Evolutionary conservation across 306 rosid genomes (phyloP).

Genomic region (Mimosa bimucronata): DNA sequence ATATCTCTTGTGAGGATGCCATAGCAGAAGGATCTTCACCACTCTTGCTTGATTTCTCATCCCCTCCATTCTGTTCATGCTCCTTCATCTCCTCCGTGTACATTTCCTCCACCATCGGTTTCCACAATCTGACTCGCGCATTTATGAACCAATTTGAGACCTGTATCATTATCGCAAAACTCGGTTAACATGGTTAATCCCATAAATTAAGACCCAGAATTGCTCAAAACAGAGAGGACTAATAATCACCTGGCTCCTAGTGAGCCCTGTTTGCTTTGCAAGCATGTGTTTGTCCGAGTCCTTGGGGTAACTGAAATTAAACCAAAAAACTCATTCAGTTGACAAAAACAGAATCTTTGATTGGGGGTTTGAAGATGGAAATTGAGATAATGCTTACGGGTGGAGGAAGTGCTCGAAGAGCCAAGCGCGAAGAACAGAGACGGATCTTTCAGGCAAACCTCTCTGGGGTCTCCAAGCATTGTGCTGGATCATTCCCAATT

Average conservation of each 20-base stretch:
- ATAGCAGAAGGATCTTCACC: conserved; percentile 58
- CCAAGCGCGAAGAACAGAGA: conserved; percentile 99
- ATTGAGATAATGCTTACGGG: conserved; percentile 65
- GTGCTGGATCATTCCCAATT: conserved; percentile 99
- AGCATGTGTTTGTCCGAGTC: conserved; percentile 96
- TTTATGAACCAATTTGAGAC: conserved; percentile 99
- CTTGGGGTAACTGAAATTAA: conserved; percentile 83
- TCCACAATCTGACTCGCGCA: conserved; percentile 98
- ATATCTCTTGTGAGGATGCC: conserved; percentile 52
- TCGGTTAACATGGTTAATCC: conserved; percentile 12
- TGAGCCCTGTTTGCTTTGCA: conserved; percentile 95
- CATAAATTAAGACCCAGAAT: background rate
- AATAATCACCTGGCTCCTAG: conserved; percentile 84
- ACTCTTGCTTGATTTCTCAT: conserved; percentile 67
- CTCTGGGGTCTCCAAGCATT: conserved; percentile 99
- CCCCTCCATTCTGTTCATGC: conserved; percentile 72
- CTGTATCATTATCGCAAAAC: conserved; percentile 42
- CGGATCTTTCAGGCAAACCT: conserved; percentile 97
- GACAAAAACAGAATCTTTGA: background rate
- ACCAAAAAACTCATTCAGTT: conserved; percentile 33
- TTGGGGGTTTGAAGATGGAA: background rate
- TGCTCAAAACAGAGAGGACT: background rate
- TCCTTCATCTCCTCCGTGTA: conserved; percentile 89
- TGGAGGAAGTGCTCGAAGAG: conserved; percentile 99
- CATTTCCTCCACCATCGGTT: conserved; percentile 99